Evolutionary conservation across 129 eudicot genomes (phyloP).

Genomic region (Pittosporum tobira): DNA sequence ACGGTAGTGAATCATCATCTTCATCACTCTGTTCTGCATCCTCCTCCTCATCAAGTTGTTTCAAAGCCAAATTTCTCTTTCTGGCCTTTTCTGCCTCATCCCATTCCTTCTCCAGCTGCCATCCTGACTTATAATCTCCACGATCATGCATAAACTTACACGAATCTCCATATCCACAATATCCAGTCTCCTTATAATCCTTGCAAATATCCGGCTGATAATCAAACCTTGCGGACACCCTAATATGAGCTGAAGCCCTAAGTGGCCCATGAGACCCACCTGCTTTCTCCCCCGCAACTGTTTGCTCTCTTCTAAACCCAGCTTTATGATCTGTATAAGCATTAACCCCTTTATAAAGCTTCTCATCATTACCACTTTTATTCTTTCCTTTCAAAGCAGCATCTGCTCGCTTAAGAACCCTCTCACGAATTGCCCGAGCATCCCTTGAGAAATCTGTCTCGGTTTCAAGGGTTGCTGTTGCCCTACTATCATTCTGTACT

Average conservation of each 20-base stretch:
- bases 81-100: slow-evolving; percentile 81
- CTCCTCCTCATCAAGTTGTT: slow-evolving; percentile 45
- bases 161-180: slow-evolving; percentile 96
- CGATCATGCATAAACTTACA: slow-evolving; percentile 99
- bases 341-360: slow-evolving; percentile 77
- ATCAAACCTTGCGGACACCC: slow-evolving; percentile 86
- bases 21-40: slow-evolving; percentile 39
- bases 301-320: slow-evolving; percentile 89
- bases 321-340: slow-evolving; percentile 87
- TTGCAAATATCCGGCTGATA: slow-evolving; percentile 97
- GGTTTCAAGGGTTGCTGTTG: slow-evolving; percentile 90
- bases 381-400: slow-evolving; percentile 65
- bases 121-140: slow-evolving; percentile 95
- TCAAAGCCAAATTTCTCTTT: slow-evolving; percentile 64
- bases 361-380: slow-evolving; percentile 36
- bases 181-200: slow-evolving; percentile 89
- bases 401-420: slow-evolving; percentile 70
- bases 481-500: slow-evolving; percentile 86
- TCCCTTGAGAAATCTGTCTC: slow-evolving; percentile 79
- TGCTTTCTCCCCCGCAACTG: slow-evolving; percentile 88
- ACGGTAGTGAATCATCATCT: slow-evolving; percentile 73
- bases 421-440: slow-evolving; percentile 86
- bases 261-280: slow-evolving; percentile 96
- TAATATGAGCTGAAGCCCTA: slow-evolving; percentile 94
- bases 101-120: slow-evolving; percentile 97